These are phyloP conservation scores for Giardia muris DNA, from an alignment of 208 protist species.

Conservation along the genomic window DNA sequence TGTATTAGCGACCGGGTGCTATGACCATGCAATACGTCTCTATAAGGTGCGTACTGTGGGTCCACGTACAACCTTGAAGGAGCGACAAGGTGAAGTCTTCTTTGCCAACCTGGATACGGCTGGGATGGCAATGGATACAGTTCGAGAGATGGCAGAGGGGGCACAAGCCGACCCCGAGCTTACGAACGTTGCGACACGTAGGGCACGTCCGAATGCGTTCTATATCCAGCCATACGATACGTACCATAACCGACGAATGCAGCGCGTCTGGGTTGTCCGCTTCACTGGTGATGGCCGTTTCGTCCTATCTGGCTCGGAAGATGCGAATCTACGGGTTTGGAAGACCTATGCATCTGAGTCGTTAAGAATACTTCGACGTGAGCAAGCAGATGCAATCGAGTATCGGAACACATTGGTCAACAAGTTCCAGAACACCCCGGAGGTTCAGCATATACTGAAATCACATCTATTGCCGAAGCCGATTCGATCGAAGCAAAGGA, in stretches of 20 bases:
- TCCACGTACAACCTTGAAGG: not conserved
- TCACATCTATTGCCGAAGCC: not conserved
- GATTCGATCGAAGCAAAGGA: not conserved
- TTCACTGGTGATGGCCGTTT: not conserved
- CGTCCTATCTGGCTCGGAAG: conserved; percentile 6
- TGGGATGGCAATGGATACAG: not conserved
- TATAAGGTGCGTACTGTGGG: conserved; percentile 5
- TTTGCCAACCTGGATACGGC: not conserved
- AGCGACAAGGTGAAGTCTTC: not conserved
- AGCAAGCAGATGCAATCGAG: not conserved
- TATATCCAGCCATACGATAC: not conserved
- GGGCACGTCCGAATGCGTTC: not conserved
- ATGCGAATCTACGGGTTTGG: not conserved
- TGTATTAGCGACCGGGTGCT: not conserved
- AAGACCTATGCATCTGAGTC: not conserved
- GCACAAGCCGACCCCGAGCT: not conserved
- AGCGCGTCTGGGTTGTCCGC: not conserved
- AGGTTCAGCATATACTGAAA: not conserved
- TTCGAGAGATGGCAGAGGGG: not conserved
- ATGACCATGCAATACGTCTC: not conserved
- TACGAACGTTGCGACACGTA: not conserved
- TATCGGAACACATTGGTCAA: not conserved
- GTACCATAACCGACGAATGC: not conserved
- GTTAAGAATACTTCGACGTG: not conserved
- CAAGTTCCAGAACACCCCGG: conserved; percentile 21